These are phyloP conservation scores for Ephemerocybe angulata DNA, from an alignment of 768 basidiomycete species.

Conservation along the genomic window DNA sequence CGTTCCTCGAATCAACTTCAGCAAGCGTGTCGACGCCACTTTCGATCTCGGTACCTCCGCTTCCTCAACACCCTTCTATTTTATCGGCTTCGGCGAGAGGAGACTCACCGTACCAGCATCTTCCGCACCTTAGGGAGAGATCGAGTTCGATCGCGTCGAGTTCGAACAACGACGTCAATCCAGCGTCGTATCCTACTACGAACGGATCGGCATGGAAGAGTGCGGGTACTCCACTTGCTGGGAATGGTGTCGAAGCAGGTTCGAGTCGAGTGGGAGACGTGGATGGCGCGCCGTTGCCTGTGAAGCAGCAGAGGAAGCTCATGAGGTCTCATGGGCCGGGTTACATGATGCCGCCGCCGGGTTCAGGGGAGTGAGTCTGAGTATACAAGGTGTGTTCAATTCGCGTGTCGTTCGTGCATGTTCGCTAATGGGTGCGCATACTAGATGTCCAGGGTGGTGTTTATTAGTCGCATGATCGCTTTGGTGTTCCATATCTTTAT, in stretches of 20 bases:
- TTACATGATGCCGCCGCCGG: neutral
- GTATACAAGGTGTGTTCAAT: no score
- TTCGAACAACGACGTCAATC: neutral
- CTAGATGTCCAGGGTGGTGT: no score
- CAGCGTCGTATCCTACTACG: neutral
- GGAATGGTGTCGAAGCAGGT: neutral
- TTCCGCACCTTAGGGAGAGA: neutral
- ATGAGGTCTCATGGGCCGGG: neutral
- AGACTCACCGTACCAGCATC: neutral
- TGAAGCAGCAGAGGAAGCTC: neutral
- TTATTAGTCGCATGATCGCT: no score
- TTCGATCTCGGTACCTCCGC: neutral
- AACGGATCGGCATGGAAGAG: no score
- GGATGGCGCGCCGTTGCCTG: neutral
- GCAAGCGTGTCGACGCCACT: no score
- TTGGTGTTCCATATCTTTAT: neutral
- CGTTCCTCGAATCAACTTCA: neutral
- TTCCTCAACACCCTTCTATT: neutral
- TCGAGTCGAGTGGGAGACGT: neutral
- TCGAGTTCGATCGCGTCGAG: neutral
- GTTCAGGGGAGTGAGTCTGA: no score
- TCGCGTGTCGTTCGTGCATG: no score
- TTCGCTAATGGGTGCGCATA: no score
- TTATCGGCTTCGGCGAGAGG: neutral
- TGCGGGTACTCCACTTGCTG: neutral